A percentile compares a stretch with the other conserved stretches of the same genome.
phyloP scores from a whole-genome alignment of 2,329 filamentous ascomycete genomes.

The Clonostachys chloroleuca region DNA sequence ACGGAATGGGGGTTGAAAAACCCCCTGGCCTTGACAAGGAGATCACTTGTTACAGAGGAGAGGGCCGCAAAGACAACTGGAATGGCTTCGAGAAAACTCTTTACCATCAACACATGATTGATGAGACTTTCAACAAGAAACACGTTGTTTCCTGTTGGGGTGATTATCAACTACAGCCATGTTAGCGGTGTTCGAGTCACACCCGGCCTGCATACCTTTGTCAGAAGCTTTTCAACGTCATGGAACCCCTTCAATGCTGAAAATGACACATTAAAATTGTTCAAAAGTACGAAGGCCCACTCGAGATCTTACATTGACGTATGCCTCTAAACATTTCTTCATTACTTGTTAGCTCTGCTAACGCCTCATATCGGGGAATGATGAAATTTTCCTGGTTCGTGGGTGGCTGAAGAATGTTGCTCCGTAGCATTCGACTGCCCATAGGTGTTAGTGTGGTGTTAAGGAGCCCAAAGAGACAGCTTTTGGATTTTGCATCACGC shows the following conservation, averaged over 20 bases:
- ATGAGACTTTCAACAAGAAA: conserved; percentile 73
- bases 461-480: conserved; percentile 79
- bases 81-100: conserved; percentile 71
- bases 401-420: conserved; percentile 84
- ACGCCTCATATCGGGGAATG: conserved; percentile 69
- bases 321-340: conserved; percentile 82
- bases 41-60: conserved; percentile 53
- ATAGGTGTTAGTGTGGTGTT: conserved; percentile 86
- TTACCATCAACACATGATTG: conserved; percentile 83
- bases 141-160: conserved; percentile 62
- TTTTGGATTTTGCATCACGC: conserved; percentile 70
- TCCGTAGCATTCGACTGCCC: conserved; percentile 78
- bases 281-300: no score
- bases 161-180: conserved; percentile 66
- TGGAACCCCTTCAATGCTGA: conserved; percentile 67
- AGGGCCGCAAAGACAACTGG: conserved; percentile 65
- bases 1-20: conserved; percentile 64
- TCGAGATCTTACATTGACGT: conserved; percentile 53
- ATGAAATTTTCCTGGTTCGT: conserved; percentile 65
- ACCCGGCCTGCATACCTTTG: conserved; percentile 46
- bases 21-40: conserved; percentile 64
- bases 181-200: conserved; percentile 6
- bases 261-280: background rate
- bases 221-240: conserved; percentile 77
- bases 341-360: conserved; percentile 76